A percentile compares a stretch with the other conserved stretches of the same genome.
phyloP scores from a whole-genome alignment of 1,139 yeast genomes.

The Hemisphaericaspora lyxosophila region DNA sequence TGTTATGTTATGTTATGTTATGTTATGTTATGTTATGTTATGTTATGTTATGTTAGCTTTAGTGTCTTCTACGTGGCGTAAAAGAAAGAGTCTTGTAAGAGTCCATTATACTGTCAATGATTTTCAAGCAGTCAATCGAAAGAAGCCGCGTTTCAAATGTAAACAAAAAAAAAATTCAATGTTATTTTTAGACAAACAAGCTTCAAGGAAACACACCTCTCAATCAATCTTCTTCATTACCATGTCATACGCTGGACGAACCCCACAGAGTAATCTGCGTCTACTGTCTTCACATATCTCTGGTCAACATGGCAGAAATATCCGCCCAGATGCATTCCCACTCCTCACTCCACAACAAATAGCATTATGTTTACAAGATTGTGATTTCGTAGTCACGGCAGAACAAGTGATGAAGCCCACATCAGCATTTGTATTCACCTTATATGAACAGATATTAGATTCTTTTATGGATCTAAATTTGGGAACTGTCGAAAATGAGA shows the following conservation, averaged over 20 bases:
- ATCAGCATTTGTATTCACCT: conserved; percentile 55
- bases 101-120: no score
- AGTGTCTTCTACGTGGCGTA: no score
- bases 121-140: no score
- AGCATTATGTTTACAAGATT: conserved; percentile 58
- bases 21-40: no score
- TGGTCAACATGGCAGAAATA: neutral
- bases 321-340: conserved; percentile 54
- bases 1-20: no score
- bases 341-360: conserved; percentile 65
- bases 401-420: conserved; percentile 68
- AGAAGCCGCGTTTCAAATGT: no score
- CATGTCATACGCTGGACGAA: neutral
- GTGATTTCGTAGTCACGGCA: conserved; percentile 63
- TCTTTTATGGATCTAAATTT: conserved; percentile 64
- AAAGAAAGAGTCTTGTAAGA: no score
- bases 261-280: neutral
- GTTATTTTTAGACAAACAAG: no score
- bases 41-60: no score
- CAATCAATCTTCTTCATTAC: no score
- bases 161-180: neutral
- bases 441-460: conserved; percentile 73
- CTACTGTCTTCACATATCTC: neutral
- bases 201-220: no score
- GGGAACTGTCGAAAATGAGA: conserved; percentile 33